These are phyloP conservation scores for Calonectria fujianensis DNA, from an alignment of 2,329 filamentous ascomycete genomes.

Conservation along the genomic window DNA sequence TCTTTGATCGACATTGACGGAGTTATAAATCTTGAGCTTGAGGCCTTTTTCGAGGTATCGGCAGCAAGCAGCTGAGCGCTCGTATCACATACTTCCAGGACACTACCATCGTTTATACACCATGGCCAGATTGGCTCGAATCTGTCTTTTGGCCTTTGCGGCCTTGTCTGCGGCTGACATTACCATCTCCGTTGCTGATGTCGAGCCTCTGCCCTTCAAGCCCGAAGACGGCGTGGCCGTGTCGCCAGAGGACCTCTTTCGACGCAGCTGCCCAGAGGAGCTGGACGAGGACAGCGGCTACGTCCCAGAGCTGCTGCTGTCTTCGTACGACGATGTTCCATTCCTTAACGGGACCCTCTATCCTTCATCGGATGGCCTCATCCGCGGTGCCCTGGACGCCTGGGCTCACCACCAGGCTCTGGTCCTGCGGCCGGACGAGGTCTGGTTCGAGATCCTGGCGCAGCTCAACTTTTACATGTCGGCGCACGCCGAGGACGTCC, in stretches of 20 bases:
- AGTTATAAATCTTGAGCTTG: background rate
- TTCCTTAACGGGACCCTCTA: conserved; percentile 50
- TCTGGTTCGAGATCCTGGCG: conserved; percentile 73
- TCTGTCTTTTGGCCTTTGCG: conserved; percentile 45
- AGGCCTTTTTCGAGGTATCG: conserved; percentile 9
- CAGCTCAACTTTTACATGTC: conserved; percentile 72
- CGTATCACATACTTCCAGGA: background rate
- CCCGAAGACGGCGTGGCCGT: conserved; percentile 45
- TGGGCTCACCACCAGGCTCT: conserved; percentile 71
- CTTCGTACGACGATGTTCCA: conserved; percentile 50
- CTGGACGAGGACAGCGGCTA: conserved; percentile 47
- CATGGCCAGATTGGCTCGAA: conserved; percentile 35
- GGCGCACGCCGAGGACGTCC: conserved; percentile 66
- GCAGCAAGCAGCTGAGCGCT: background rate
- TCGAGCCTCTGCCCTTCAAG: conserved; percentile 55
- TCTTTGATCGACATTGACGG: background rate
- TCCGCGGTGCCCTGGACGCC: conserved; percentile 67
- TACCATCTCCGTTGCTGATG: conserved; percentile 52
- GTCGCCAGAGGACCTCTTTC: conserved; percentile 57
- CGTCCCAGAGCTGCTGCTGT: conserved; percentile 54
- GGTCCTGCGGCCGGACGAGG: conserved; percentile 70
- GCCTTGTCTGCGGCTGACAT: conserved; percentile 49
- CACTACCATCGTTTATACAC: background rate
- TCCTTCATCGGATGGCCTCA: conserved; percentile 63
- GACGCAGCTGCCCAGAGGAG: conserved; percentile 60